A percentile compares a stretch with the other conserved stretches of the same genome.
Evolutionary conservation across 1,284 basidiomycete species (phyloP).

Genomic region (Phlebopus sp.): DNA sequence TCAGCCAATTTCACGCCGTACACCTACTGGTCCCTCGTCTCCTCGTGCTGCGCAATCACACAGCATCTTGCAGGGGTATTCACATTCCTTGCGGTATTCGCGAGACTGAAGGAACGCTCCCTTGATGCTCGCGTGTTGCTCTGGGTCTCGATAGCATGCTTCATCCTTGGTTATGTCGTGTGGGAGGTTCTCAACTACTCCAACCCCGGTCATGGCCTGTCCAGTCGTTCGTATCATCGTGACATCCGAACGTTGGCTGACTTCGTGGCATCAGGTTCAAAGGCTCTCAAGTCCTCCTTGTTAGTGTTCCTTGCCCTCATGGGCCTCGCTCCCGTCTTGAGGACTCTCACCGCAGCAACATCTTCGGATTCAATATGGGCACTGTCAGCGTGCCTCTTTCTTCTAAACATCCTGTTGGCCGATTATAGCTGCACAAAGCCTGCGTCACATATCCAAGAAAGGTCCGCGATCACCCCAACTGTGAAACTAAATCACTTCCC

Average conservation of each 20-base stretch:
- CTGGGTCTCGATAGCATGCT: conserved; percentile 60
- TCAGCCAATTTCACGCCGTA: conserved; percentile 76
- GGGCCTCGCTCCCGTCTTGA: conserved; percentile 87
- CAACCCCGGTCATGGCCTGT: conserved; percentile 14
- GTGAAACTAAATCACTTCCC: conserved; percentile 17
- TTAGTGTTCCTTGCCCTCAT: conserved; percentile 87
- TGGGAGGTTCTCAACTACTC: conserved; percentile 59
- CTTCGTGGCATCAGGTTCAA: conserved; percentile 48
- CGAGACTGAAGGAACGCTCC: conserved; percentile 59
- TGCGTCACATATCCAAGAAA: conserved; percentile 36
- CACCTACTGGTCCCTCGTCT: conserved; percentile 70
- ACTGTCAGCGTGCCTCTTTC: conserved; percentile 66
- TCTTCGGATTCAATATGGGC: conserved; percentile 98
- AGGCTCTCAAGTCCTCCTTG: conserved; percentile 70
- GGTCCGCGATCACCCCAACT: conserved; percentile 27
- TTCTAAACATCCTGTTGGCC: conserved; percentile 60
- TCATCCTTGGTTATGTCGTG: conserved; percentile 55
- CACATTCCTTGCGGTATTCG: conserved; percentile 80
- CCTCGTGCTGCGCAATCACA: conserved; percentile 76
- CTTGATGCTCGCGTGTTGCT: conserved; percentile 72
- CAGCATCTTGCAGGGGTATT: conserved; percentile 82
- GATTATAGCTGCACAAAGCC: conserved; percentile 53
- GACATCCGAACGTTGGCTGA: conserved; percentile 6
- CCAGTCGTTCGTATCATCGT: conserved; percentile 23
- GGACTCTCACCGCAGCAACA: conserved; percentile 91